Evolutionary conservation across 352 stramenopile species (phyloP).

Genomic region (Plasmopara halstedii): DNA sequence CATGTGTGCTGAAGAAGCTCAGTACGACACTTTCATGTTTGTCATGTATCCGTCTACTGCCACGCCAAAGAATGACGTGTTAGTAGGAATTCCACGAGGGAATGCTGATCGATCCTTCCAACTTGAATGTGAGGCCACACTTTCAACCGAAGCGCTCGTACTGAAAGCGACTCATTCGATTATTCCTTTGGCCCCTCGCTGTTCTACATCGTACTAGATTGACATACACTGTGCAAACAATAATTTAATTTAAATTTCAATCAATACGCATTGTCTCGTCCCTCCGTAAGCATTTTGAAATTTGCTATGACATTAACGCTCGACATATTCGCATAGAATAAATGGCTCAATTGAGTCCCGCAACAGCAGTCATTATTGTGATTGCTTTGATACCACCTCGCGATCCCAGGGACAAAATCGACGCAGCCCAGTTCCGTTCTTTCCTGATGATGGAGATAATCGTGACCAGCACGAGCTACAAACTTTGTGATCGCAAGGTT

Average conservation of each 20-base stretch:
- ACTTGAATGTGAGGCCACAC: conserved; percentile 20
- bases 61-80: conserved; percentile 79
- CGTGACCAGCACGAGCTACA: conserved; percentile 43
- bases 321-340: too few relatives aligned
- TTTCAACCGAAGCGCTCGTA: conserved; percentile 22
- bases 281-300: too few relatives aligned
- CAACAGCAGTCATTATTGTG: not conserved
- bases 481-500: conserved; percentile 42
- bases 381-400: conserved; percentile 34
- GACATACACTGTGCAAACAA: too few relatives aligned
- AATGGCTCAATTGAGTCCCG: not conserved
- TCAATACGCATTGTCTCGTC: not conserved
- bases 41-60: conserved; percentile 65
- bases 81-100: conserved; percentile 54
- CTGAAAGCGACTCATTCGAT: conserved; percentile 11
- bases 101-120: conserved; percentile 10
- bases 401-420: conserved; percentile 60
- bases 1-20: conserved; percentile 36
- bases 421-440: conserved; percentile 8
- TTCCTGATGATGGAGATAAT: conserved; percentile 26
- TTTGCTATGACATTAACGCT: too few relatives aligned
- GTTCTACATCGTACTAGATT: not conserved
- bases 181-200: not conserved
- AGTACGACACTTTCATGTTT: conserved; percentile 66
- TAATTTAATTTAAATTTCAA: too few relatives aligned